Base-by-base conservation (phyloP, 2,329 filamentous ascomycete species). In the Escovopsis sp. region DNA sequence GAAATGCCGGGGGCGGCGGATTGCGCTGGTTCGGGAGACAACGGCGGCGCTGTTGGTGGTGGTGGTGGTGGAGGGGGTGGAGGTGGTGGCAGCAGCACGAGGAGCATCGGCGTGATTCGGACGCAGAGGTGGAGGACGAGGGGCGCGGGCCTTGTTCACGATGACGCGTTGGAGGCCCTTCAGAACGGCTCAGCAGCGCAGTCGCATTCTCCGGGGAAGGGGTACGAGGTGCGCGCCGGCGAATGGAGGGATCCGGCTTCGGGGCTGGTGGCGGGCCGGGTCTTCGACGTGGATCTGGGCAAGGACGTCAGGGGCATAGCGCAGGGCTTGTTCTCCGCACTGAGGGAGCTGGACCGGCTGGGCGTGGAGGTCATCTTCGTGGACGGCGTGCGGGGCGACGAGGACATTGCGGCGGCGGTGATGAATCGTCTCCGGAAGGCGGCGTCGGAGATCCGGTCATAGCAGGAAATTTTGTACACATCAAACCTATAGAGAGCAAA, bases 391-490 rank as follows among this genome's bases (percentile, higher is more conserved):
- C 66, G 74, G 41, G 80, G 82, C 40, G 74, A 79, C 39, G 76
- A 80, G 23, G 82, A 90, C 52, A 78, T 90, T 46, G 85, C 86
- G 15, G 83, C 84, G 17, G 90, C 82, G 17, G 76, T 88, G 45
- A 87, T 88, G 79, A 88, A 88, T 50, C 68, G 82, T 44, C 64
- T 88, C 38, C 70, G 81, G 43, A 88, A 88, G 61, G 82, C 82
- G 37, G 81, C 82, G 17, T 72, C 68, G 16, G 66, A 70, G 40
- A 70, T 69, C 52, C 63, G 62, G 52, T 56, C 55, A 49, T 72
- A 62, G 60, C 60, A 36, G 31, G 39, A 39, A 38, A 37, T 41
- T n/a, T n/a, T n/a, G n/a, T 49, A 50, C 50, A 45, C 52, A 43
- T 50, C 35, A 46, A 46, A 47, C n/a, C n/a, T n/a, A n/a, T n/a